phyloP scores from a whole-genome alignment of 192 early-diverging fungal genomes.

The Coemansia sp. region DNA sequence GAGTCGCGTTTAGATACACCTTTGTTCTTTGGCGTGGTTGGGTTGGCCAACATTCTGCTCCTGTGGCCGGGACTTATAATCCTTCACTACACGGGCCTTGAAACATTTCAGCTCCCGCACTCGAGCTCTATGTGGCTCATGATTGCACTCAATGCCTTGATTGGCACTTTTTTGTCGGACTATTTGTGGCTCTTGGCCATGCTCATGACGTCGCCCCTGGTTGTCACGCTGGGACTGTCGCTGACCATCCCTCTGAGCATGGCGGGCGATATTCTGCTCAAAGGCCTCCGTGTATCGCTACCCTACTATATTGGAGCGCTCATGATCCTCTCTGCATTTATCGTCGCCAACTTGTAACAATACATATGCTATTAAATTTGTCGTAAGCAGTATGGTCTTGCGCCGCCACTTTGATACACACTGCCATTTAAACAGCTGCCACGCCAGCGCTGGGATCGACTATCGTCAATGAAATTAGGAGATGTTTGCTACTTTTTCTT shows the following conservation, averaged over 20 bases:
- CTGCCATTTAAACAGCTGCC: too few relatives aligned
- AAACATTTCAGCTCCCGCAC: conserved; percentile 62
- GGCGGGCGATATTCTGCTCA: conserved; percentile 68
- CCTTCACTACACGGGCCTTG: conserved; percentile 60
- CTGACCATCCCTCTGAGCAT: conserved; percentile 71
- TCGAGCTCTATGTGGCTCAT: conserved; percentile 56
- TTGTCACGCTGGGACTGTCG: conserved; percentile 73
- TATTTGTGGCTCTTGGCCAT: conserved; percentile 75
- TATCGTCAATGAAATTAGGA: too few relatives aligned
- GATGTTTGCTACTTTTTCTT: conserved; percentile 45
- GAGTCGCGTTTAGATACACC: conserved; percentile 68
- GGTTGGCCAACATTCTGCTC: conserved; percentile 63
- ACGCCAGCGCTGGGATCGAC: too few relatives aligned
- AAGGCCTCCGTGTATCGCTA: conserved; percentile 53
- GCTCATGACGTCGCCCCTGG: conserved; percentile 78
- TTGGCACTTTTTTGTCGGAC: conserved; percentile 81
- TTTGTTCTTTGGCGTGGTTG: conserved; percentile 78
- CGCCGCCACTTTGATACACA: too few relatives aligned
- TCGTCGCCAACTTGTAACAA: conserved; percentile 56
- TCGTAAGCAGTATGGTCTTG: too few relatives aligned
- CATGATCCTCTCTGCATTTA: conserved; percentile 65
- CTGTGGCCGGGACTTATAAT: conserved; percentile 66
- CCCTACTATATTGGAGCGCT: conserved; percentile 65
- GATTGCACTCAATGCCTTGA: conserved; percentile 67
- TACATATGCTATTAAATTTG: too few relatives aligned